A percentile compares a stretch with the other conserved stretches of the same genome.
These are phyloP conservation scores for Phanerochaete carnosa DNA, from an alignment of 768 basidiomycete species.

Conservation along the genomic window DNA sequence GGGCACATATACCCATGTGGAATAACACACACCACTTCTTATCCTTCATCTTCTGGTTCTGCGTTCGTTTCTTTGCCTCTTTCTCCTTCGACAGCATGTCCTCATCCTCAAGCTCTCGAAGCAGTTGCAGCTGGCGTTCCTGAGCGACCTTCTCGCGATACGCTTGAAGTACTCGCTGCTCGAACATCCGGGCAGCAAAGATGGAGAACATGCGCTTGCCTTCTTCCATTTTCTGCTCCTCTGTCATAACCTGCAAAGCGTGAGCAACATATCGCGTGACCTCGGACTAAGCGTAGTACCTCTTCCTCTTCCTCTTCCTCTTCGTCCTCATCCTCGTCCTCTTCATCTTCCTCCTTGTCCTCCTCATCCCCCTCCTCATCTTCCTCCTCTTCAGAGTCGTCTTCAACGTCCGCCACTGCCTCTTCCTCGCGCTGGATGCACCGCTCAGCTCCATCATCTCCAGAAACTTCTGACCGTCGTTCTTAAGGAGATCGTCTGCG, in stretches of 20 bases:
- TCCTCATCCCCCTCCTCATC: too few relatives aligned
- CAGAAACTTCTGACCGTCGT: conserved; percentile 97
- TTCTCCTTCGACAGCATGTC: conserved; percentile 81
- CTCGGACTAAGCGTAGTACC: conserved; percentile 17
- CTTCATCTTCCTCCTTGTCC: conserved; percentile 47
- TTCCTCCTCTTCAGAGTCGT: conserved; percentile 47
- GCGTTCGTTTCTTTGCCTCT: conserved; percentile 90
- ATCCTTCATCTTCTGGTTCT: conserved; percentile 99
- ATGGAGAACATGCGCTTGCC: conserved; percentile 99
- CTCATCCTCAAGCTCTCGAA: conserved; percentile 95
- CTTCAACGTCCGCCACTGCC: conserved; percentile 41
- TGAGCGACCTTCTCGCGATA: conserved; percentile 97
- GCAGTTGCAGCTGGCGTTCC: conserved; percentile 88
- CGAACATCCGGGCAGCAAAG: conserved; percentile 99
- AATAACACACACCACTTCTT: conserved; percentile 73
- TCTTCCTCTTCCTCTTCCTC: conserved; percentile 53
- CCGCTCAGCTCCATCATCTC: conserved; percentile 99
- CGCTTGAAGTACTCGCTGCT: conserved; percentile 94
- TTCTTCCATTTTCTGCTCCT: conserved; percentile 98
- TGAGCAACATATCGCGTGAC: conserved; percentile 11
- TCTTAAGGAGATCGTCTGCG: conserved; percentile 97
- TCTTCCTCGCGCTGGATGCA: conserved; percentile 89
- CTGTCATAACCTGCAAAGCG: conserved; percentile 67
- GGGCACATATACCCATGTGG: conserved; percentile 9
- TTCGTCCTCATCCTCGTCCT: conserved; percentile 49